Evolutionary conservation across 805 yeast genomes (phyloP).

Genomic region (Nakazawaea ishiwadae): DNA sequence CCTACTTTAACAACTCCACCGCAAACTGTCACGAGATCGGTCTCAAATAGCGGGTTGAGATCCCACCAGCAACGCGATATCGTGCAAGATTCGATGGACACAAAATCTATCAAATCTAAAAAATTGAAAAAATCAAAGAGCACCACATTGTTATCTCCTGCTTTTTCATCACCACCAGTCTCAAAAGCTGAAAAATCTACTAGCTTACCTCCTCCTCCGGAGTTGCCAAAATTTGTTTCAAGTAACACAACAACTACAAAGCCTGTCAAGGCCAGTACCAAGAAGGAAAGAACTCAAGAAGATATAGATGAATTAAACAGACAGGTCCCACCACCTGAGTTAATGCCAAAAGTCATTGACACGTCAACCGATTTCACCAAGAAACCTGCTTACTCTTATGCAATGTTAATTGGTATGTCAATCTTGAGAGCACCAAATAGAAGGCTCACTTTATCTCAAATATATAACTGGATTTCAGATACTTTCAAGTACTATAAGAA

Average conservation of each 20-base stretch:
- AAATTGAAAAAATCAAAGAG: constrained; percentile 4
- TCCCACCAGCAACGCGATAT: neutral
- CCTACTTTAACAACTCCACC: constrained; percentile 32
- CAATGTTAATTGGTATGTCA: constrained; percentile 90
- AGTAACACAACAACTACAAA: constrained; percentile 13
- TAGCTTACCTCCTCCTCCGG: constrained; percentile 12
- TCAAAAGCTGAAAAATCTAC: constrained; percentile 2
- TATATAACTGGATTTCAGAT: constrained; percentile 86
- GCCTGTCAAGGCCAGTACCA: constrained; percentile 15
- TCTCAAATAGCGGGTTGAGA: constrained; percentile 15
- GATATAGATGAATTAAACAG: constrained; percentile 15
- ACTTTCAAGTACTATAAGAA: constrained; percentile 79
- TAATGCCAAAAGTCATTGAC: constrained; percentile 39
- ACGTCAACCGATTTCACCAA: constrained; percentile 34
- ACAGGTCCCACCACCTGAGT: constrained; percentile 30
- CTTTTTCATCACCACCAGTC: constrained; percentile 41
- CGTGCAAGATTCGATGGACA: no score
- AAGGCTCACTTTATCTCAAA: constrained; percentile 74
- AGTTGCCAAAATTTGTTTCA: constrained; percentile 13
- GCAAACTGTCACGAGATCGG: constrained; percentile 20
- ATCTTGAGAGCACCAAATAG: constrained; percentile 73
- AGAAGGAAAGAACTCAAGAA: constrained; percentile 11
- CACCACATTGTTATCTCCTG: constrained; percentile 27
- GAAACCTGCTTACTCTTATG: constrained; percentile 94
- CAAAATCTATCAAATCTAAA: neutral